Percentiles rank a stretch among this genome's conserved stretches.
These are phyloP conservation scores for Claviceps capensis DNA, from an alignment of 2,329 filamentous ascomycete species.

Conservation along the genomic window DNA sequence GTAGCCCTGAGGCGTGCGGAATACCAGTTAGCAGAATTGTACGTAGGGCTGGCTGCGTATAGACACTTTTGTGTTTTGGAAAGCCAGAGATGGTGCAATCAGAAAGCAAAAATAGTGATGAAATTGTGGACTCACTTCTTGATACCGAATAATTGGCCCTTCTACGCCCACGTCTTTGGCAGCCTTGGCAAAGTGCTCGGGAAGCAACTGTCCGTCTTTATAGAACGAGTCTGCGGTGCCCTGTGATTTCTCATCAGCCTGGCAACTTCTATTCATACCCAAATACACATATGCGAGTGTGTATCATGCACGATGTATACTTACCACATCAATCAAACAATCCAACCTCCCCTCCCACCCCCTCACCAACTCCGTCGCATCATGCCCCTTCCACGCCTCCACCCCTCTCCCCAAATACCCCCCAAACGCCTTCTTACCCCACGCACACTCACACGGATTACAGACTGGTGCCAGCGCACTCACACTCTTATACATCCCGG, in stretches of 20 bases:
- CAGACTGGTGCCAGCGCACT: constrained; percentile 83
- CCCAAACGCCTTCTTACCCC: constrained; percentile 89
- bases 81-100: too few relatives aligned
- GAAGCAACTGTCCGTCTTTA: constrained; percentile 81
- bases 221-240: constrained; percentile 95
- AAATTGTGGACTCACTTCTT: constrained; percentile 38
- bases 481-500: constrained; percentile 76
- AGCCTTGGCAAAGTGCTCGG: constrained; percentile 79
- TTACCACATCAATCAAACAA: constrained; percentile 73
- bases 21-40: neutral
- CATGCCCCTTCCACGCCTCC: constrained; percentile 73
- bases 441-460: constrained; percentile 75
- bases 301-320: constrained; percentile 18
- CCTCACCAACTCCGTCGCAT: constrained; percentile 81
- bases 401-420: constrained; percentile 74
- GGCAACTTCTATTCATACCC: too few relatives aligned
- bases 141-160: constrained; percentile 68
- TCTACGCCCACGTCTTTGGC: constrained; percentile 61
- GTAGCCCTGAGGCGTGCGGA: constrained; percentile 50
- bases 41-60: too few relatives aligned
- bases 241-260: constrained; percentile 23
- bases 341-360: constrained; percentile 58
- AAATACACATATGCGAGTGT: too few relatives aligned
- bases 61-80: too few relatives aligned
- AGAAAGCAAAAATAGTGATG: neutral